phyloP scores from a whole-genome alignment of 768 basidiomycete genomes.

The Tricholomella constricta region DNA sequence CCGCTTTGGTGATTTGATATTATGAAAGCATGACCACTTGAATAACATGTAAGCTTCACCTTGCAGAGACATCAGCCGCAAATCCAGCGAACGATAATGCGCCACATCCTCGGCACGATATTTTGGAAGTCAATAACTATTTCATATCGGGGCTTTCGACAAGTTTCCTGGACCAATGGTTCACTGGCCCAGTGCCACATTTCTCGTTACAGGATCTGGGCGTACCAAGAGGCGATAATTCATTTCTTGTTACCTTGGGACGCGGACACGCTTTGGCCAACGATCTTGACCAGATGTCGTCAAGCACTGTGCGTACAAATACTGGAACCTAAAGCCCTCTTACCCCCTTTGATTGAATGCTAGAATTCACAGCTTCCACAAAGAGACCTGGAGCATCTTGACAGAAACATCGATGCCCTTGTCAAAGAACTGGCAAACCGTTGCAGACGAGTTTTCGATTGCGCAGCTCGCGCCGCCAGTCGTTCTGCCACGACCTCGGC shows the following conservation, averaged over 20 bases:
- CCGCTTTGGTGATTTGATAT: conserved; percentile 57
- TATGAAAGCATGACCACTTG: background rate
- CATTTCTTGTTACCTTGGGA: conserved; percentile 44
- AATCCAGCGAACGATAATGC: conserved; percentile 55
- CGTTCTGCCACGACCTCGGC: conserved; percentile 55
- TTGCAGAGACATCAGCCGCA: conserved; percentile 48
- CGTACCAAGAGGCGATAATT: conserved; percentile 35
- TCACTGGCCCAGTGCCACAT: conserved; percentile 60
- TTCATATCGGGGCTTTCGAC: conserved; percentile 67
- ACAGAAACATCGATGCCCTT: conserved; percentile 70
- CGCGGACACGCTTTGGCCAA: conserved; percentile 50
- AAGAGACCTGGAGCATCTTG: conserved; percentile 56
- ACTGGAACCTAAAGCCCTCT: background rate
- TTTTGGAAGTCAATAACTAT: conserved; percentile 81
- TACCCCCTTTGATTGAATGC: conserved; percentile 5
- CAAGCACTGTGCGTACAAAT: conserved; percentile 51
- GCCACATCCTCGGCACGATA: conserved; percentile 61
- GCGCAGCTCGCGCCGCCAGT: conserved; percentile 62
- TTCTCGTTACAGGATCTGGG: conserved; percentile 54
- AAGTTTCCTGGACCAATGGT: conserved; percentile 80
- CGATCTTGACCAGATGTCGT: conserved; percentile 47
- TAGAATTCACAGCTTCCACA: conserved; percentile 45
- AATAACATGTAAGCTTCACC: conserved; percentile 7
- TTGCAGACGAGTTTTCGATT: conserved; percentile 63
- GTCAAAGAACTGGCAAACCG: conserved; percentile 59